Conservation (phyloP, 192 early-diverging fungal genomes). For the Umbelopsis sp. region DNA sequence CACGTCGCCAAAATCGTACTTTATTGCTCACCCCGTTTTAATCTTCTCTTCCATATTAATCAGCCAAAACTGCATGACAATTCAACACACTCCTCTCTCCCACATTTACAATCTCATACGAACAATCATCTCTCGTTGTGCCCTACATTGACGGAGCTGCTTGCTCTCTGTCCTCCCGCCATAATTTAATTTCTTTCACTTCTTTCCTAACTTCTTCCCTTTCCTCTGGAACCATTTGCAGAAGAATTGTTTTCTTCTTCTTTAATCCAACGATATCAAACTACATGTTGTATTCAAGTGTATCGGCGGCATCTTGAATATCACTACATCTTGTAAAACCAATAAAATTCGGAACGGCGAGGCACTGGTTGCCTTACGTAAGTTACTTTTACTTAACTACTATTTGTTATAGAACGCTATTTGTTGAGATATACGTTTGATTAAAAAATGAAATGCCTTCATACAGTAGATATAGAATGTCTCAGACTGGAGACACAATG, state of each 20-base stretch:
- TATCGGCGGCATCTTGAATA: constrained; percentile 16
- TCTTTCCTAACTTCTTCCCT: no score
- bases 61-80: constrained; percentile 2
- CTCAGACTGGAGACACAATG: no score
- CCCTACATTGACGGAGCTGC: background rate
- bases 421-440: no score
- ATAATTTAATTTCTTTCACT: background rate
- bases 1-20: background rate
- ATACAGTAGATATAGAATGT: no score
- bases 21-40: background rate
- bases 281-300: background rate
- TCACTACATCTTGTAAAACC: background rate
- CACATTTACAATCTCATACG: constrained; percentile 8
- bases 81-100: background rate
- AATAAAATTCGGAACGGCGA: background rate
- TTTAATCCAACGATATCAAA: background rate
- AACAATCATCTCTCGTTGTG: background rate
- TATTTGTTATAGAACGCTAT: no score
- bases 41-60: background rate
- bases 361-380: constrained; percentile 2
- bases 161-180: background rate
- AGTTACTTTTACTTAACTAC: background rate
- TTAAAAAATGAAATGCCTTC: no score
- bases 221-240: background rate
- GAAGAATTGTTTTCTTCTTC: background rate